A percentile compares a stretch with the other conserved stretches of the same genome.
phyloP scores from a whole-genome alignment of 805 yeast genomes.

The Tetrapisispora fleetii region DNA sequence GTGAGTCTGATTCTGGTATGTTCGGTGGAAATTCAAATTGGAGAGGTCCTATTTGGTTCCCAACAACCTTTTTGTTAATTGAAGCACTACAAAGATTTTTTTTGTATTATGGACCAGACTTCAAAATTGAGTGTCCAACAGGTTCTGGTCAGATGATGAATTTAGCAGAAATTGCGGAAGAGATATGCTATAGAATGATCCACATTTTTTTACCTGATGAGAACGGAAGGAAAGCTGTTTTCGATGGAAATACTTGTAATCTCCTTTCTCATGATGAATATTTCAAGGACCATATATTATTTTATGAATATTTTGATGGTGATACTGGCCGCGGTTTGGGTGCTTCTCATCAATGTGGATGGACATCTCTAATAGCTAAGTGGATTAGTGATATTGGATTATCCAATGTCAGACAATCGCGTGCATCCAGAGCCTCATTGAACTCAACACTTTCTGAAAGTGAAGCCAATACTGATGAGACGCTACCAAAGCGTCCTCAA shows the following conservation, averaged over 20 bases:
- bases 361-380: conserved; percentile 91
- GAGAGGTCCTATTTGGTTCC: conserved; percentile 98
- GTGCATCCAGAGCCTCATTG: neutral
- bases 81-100: conserved; percentile 83
- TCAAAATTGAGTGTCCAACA: conserved; percentile 80
- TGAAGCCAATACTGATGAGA: neutral
- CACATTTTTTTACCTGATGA: conserved; percentile 63
- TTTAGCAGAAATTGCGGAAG: conserved; percentile 85
- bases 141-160: conserved; percentile 70
- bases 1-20: conserved; percentile 85
- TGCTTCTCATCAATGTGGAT: conserved; percentile 90
- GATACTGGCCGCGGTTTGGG: conserved; percentile 93
- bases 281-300: conserved; percentile 68
- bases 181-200: conserved; percentile 76
- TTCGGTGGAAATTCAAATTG: conserved; percentile 96
- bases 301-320: conserved; percentile 85
- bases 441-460: conserved; percentile 6
- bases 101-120: conserved; percentile 75
- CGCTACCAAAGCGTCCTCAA: neutral
- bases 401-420: conserved; percentile 28
- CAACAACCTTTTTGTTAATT: conserved; percentile 74
- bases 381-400: conserved; percentile 84
- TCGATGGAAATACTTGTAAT: neutral
- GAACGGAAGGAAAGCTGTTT: neutral
- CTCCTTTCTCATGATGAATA: conserved; percentile 53